Conservation (phyloP, 345 rosid genomes). For the Camelina neglecta region DNA sequence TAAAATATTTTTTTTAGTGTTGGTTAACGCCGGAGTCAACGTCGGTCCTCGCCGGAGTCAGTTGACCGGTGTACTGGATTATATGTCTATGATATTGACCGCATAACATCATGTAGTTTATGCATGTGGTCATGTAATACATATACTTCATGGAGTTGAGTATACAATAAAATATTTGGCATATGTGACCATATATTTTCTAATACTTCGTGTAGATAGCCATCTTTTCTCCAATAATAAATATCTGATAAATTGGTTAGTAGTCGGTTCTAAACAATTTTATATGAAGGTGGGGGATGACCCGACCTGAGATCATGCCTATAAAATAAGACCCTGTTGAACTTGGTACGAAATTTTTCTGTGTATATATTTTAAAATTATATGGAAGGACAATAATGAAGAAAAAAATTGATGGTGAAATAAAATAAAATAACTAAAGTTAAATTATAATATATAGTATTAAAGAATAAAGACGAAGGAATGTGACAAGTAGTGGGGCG, state of each 20-base stretch:
- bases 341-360: slow-evolving; percentile 28
- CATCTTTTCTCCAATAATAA: not conserved
- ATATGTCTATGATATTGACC: too few species aligned
- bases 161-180: too few species aligned
- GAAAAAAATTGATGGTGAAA: slow-evolving; percentile 24
- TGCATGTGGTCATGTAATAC: too few species aligned
- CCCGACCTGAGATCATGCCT: slow-evolving; percentile 38
- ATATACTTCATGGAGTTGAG: too few species aligned
- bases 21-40: too few species aligned
- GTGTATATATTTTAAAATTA: slow-evolving; percentile 8
- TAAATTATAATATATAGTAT: not conserved
- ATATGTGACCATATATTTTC: too few species aligned
- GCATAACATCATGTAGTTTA: too few species aligned
- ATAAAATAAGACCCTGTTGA: slow-evolving; percentile 21
- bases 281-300: slow-evolving; percentile 16
- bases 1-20: too few species aligned
- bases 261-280: slow-evolving; percentile 3
- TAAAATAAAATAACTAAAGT: not conserved
- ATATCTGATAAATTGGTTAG: not conserved
- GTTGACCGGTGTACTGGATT: too few species aligned
- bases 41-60: too few species aligned
- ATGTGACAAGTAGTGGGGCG: slow-evolving; percentile 46
- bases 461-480: slow-evolving; percentile 36
- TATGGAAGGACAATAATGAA: slow-evolving; percentile 42
- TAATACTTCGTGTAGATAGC: too few species aligned